phyloP scores from a whole-genome alignment of 192 early-diverging fungal genomes.

The Hyaloraphidium curvatum region DNA sequence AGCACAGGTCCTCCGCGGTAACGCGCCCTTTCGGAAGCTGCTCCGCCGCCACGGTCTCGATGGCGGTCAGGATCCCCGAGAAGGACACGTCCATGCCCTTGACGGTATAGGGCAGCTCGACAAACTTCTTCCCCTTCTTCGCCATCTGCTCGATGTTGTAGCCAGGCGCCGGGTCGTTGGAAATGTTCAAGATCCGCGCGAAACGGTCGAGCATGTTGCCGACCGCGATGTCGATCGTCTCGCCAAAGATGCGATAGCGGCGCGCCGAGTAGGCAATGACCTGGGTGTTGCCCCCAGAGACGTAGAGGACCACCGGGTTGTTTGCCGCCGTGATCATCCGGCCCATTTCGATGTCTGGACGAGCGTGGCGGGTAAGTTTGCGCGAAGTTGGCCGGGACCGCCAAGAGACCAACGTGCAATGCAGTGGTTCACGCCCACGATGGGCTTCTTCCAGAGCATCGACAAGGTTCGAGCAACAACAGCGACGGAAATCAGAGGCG shows the following conservation, averaged over 20 bases:
- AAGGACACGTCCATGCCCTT: conserved; percentile 99
- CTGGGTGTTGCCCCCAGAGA: conserved; percentile 96
- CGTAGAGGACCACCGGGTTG: conserved; percentile 92
- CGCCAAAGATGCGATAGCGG: conserved; percentile 89
- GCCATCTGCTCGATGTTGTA: conserved; percentile 96
- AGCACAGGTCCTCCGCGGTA: conserved; percentile 72
- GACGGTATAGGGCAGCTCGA: conserved; percentile 88
- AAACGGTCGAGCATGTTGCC: conserved; percentile 97
- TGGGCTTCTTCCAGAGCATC: conserved; percentile 75
- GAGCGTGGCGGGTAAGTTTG: neutral
- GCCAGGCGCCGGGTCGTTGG: conserved; percentile 93
- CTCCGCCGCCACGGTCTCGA: conserved; percentile 44
- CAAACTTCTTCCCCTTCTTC: conserved; percentile 66
- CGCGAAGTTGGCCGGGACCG: neutral
- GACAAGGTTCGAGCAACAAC: conserved; percentile 82
- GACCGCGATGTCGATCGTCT: conserved; percentile 94
- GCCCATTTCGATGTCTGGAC: conserved; percentile 88
- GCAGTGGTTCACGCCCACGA: conserved; percentile 95
- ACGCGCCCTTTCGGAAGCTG: conserved; percentile 2
- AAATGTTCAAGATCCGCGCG: conserved; percentile 74
- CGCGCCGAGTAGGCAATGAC: conserved; percentile 90
- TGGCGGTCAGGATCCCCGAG: conserved; percentile 78
- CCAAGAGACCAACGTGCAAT: conserved; percentile 49
- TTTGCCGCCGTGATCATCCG: conserved; percentile 82
- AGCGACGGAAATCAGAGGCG: conserved; percentile 77